These are phyloP conservation scores for Eucalyptus urophylla DNA, from an alignment of 345 rosid species.

Conservation along the genomic window DNA sequence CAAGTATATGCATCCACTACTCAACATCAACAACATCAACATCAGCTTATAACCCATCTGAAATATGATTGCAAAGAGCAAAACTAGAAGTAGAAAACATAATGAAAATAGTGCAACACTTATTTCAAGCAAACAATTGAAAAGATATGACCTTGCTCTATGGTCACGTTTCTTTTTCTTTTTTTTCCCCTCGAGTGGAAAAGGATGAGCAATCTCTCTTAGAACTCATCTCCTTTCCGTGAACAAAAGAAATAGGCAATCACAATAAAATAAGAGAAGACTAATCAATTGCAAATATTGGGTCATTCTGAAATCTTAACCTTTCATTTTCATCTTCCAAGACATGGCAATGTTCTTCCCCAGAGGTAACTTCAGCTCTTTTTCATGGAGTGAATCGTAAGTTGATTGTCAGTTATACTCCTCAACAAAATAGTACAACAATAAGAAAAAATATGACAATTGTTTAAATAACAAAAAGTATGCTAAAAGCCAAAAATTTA, in stretches of 20 bases:
- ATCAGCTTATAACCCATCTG: neutral
- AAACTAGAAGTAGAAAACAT: neutral
- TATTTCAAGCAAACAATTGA: neutral
- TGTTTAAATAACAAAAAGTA: no score
- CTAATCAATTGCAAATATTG: neutral
- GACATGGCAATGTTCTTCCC: slow-evolving; percentile 67
- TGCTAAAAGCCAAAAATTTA: no score
- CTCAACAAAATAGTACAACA: no score
- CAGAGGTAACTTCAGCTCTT: neutral
- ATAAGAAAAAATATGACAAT: no score
- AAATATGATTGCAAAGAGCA: neutral
- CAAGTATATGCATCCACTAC: neutral
- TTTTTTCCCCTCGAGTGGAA: neutral
- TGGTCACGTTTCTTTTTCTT: neutral
- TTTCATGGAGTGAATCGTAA: no score
- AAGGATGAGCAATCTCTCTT: slow-evolving; percentile 18
- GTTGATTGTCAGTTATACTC: no score
- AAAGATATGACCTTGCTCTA: neutral
- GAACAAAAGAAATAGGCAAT: neutral
- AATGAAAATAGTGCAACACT: neutral
- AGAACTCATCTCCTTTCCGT: slow-evolving; percentile 21
- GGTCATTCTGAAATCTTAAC: neutral
- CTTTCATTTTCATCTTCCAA: slow-evolving; percentile 40
- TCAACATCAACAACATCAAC: neutral
- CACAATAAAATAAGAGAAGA: neutral